phyloP scores from a whole-genome alignment of 139 green algal genomes.

The Ostreobium quekettii region DNA sequence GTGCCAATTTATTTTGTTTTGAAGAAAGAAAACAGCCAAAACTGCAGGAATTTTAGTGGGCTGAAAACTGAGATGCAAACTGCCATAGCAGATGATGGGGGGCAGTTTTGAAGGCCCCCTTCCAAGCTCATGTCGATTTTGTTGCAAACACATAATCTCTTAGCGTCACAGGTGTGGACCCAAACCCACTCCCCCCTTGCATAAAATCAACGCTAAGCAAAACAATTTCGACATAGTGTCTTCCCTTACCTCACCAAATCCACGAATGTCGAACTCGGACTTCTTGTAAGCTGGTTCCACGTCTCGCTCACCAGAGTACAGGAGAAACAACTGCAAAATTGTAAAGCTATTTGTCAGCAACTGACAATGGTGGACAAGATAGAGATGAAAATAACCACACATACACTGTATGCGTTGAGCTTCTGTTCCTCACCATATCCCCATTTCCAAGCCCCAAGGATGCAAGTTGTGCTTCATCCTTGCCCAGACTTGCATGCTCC shows the following conservation, averaged over 20 bases:
- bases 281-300: slow-evolving; percentile 24
- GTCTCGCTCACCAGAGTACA: slow-evolving; percentile 27
- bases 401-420: neutral
- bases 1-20: too few relatives aligned
- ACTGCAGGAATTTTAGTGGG: too few relatives aligned
- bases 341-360: neutral
- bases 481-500: slow-evolving; percentile 23
- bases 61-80: too few relatives aligned
- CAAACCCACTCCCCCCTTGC: too few relatives aligned
- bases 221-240: neutral
- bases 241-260: slow-evolving; percentile 6
- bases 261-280: slow-evolving; percentile 17
- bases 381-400: neutral
- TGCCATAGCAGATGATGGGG: too few relatives aligned
- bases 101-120: too few relatives aligned
- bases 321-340: slow-evolving; percentile 26
- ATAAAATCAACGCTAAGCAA: too few relatives aligned
- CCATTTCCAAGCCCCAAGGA: slow-evolving; percentile 18
- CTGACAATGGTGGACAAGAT: too few relatives aligned
- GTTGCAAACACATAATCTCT: too few relatives aligned
- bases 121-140: too few relatives aligned
- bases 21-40: too few relatives aligned
- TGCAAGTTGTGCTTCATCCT: slow-evolving; percentile 5
- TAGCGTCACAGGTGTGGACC: too few relatives aligned
- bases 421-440: slow-evolving; percentile 12